These are phyloP conservation scores for Colletotrichum spaethianum DNA, from an alignment of 2,329 filamentous ascomycete species.

Conservation along the genomic window DNA sequence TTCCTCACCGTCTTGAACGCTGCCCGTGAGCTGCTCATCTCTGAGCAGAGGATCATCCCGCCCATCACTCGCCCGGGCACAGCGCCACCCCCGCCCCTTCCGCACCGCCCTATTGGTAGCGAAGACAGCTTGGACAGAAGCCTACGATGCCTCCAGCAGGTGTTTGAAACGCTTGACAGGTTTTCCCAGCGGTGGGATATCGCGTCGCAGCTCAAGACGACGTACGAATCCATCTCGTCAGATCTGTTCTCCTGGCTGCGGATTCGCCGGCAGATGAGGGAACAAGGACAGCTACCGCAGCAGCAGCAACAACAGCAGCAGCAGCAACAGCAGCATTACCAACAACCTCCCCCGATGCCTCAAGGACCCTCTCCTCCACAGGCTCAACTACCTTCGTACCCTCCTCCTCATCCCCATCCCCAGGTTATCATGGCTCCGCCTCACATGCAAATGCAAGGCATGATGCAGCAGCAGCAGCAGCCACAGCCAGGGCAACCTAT, in stretches of 20 bases:
- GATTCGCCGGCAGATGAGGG: conserved; percentile 54
- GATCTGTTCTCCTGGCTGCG: conserved; percentile 60
- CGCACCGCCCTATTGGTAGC: conserved; percentile 58
- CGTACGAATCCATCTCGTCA: conserved; percentile 66
- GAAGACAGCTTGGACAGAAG: conserved; percentile 70
- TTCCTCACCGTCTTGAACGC: conserved; percentile 71
- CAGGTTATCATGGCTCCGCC: conserved; percentile 23
- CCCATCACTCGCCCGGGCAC: conserved; percentile 61
- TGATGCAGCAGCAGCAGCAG: conserved; percentile 30
- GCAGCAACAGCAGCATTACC: conserved; percentile 35
- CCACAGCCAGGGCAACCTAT: conserved; percentile 44
- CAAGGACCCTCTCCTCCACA: conserved; percentile 10
- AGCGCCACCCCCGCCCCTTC: conserved; percentile 67
- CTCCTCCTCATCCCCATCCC: conserved; percentile 28
- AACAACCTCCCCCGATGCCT: conserved; percentile 7
- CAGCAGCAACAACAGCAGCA: conserved; percentile 46
- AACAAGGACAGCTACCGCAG: conserved; percentile 47
- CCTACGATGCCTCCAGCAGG: conserved; percentile 67
- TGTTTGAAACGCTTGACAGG: conserved; percentile 67
- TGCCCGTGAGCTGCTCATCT: conserved; percentile 69
- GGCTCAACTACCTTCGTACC: conserved; percentile 16
- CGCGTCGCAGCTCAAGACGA: conserved; percentile 65
- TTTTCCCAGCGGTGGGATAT: conserved; percentile 74
- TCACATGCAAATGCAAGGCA: conserved; percentile 15
- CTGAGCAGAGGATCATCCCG: conserved; percentile 61